Conservation (phyloP, 2,329 filamentous ascomycete species). For the Coniochaeta pulveracea region DNA sequence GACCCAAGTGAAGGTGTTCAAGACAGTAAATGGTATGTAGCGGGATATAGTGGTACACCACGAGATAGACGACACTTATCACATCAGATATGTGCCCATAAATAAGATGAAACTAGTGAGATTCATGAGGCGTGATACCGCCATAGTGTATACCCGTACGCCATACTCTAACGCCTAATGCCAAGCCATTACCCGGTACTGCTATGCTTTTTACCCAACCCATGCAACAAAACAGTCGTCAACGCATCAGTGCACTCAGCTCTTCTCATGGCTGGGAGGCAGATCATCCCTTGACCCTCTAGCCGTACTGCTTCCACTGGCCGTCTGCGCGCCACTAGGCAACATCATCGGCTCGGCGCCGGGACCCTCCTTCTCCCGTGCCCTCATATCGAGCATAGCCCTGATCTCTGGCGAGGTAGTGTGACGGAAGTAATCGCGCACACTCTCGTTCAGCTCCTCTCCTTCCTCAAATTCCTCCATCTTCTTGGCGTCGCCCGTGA, state of each 20-base stretch:
- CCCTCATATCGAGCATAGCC: constrained; percentile 4
- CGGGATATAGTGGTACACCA: too few species aligned
- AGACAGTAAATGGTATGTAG: too few species aligned
- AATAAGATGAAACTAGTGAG: too few species aligned
- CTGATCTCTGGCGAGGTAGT: constrained; percentile 12
- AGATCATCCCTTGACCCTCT: too few species aligned
- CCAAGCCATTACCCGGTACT: neutral
- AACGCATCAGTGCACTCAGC: constrained; percentile 1
- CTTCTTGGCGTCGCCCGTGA: constrained; percentile 18
- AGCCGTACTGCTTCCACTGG: too few species aligned
- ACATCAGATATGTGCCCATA: too few species aligned
- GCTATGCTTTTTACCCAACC: neutral
- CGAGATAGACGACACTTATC: too few species aligned
- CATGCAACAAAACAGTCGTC: neutral
- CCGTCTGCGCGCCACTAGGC: too few species aligned
- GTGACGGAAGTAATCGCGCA: constrained; percentile 41
- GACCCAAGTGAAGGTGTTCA: too few species aligned
- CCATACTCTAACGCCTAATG: neutral
- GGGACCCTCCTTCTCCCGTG: constrained; percentile 6
- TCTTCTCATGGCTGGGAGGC: neutral
- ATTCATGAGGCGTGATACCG: too few species aligned
- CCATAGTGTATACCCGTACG: neutral
- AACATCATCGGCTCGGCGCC: neutral
- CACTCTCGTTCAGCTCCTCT: constrained; percentile 39
- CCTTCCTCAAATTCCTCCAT: constrained; percentile 24